Evolutionary conservation across 108 stramenopile species (phyloP).

Genomic region (Epipyxis sp.): DNA sequence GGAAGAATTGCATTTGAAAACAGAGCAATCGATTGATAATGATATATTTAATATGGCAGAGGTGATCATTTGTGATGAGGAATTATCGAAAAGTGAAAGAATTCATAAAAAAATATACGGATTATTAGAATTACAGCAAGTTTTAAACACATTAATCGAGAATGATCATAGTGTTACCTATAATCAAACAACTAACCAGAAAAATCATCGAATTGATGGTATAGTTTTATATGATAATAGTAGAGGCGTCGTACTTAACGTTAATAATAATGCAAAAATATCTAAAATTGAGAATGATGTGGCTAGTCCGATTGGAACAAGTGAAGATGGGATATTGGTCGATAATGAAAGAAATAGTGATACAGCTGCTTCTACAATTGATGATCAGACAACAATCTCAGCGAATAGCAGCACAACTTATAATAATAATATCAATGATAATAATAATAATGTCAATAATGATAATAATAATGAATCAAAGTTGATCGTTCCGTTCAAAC

Average conservation of each 20-base stretch:
- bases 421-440: not conserved
- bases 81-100: not conserved
- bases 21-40: not conserved
- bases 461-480: not conserved
- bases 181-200: not conserved
- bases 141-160: too few relatives aligned
- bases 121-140: not conserved
- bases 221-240: too few relatives aligned
- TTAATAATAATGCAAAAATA: too few relatives aligned
- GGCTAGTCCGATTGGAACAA: not conserved
- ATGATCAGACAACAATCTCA: not conserved
- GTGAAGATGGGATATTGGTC: not conserved
- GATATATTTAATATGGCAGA: conserved; percentile 18
- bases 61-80: conserved; percentile 29
- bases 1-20: not conserved
- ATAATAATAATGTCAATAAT: not conserved
- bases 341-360: too few relatives aligned
- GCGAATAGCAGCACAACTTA: not conserved
- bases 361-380: not conserved
- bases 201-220: not conserved
- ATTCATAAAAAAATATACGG: not conserved
- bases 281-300: not conserved
- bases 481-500: not conserved
- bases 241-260: too few relatives aligned
- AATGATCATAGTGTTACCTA: too few relatives aligned